Percentiles rank a stretch among this genome's conserved stretches.
phyloP scores from a whole-genome alignment of 2,329 filamentous ascomycete genomes.

The Pseudocercospora pini-densiflorae region DNA sequence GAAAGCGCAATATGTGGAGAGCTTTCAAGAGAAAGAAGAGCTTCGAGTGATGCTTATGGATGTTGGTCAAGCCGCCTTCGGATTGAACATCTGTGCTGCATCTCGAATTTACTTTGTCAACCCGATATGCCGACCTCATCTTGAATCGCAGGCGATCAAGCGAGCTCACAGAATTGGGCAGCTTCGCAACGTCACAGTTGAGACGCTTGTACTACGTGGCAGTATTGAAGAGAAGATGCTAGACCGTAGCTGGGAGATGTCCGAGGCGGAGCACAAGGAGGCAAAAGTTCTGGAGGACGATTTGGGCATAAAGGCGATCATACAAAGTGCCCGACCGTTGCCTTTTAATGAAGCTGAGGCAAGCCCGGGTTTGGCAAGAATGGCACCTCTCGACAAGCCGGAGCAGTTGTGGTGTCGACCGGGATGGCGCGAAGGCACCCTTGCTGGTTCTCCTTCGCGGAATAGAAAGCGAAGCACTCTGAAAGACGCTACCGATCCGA shows the following conservation, averaged over 20 bases:
- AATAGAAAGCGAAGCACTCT: slow-evolving; percentile 12
- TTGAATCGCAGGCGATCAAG: slow-evolving; percentile 91
- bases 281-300: slow-evolving; percentile 65
- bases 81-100: slow-evolving; percentile 81
- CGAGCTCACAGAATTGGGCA: slow-evolving; percentile 88
- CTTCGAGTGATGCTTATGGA: slow-evolving; percentile 89
- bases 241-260: slow-evolving; percentile 74
- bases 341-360: slow-evolving; percentile 43
- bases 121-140: slow-evolving; percentile 80
- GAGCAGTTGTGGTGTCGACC: slow-evolving; percentile 52
- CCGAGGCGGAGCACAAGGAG: slow-evolving; percentile 60
- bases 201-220: slow-evolving; percentile 78
- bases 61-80: slow-evolving; percentile 81
- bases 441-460: background rate
- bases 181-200: slow-evolving; percentile 75
- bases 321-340: slow-evolving; percentile 60
- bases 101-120: slow-evolving; percentile 88
- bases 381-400: slow-evolving; percentile 47
- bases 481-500: background rate
- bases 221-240: slow-evolving; percentile 88
- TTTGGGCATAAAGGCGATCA: slow-evolving; percentile 61
- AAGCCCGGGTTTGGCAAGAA: slow-evolving; percentile 39
- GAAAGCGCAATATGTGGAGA: slow-evolving; percentile 75
- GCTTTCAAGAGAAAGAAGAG: slow-evolving; percentile 71
- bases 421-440: slow-evolving; percentile 29